phyloP scores from a whole-genome alignment of 768 basidiomycete genomes.

The Tulasnella sp. region DNA sequence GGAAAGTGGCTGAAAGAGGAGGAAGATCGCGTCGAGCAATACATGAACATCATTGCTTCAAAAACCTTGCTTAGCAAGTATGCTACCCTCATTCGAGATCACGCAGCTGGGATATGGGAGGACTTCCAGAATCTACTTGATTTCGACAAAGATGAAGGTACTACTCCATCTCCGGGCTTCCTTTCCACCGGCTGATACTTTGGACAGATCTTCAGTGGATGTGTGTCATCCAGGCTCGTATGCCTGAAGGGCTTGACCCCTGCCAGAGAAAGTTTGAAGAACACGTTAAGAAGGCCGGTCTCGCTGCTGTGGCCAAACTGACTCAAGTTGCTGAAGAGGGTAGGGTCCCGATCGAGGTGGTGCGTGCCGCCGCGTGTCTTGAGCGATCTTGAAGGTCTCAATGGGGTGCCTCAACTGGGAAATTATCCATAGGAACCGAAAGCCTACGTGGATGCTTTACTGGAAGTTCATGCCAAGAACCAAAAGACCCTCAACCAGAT shows the following conservation, averaged over 20 bases:
- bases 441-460: conserved; percentile 86
- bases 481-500: conserved; percentile 80
- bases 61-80: conserved; percentile 61
- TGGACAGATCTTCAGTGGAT: conserved; percentile 77
- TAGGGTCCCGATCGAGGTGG: conserved; percentile 50
- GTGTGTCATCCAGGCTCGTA: conserved; percentile 88
- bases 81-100: conserved; percentile 84
- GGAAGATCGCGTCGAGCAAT: conserved; percentile 90
- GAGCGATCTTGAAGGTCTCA: neutral
- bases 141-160: conserved; percentile 81
- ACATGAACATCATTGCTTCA: conserved; percentile 83
- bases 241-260: conserved; percentile 85
- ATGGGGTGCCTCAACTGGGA: too few relatives aligned
- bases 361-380: conserved; percentile 36
- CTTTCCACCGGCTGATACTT: neutral
- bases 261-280: conserved; percentile 89
- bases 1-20: conserved; percentile 91
- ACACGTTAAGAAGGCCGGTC: conserved; percentile 88
- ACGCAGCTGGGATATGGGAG: conserved; percentile 82
- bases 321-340: conserved; percentile 50
- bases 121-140: conserved; percentile 88
- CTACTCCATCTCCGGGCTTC: conserved; percentile 14
- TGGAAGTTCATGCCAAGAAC: conserved; percentile 91
- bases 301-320: conserved; percentile 72
- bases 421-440: conserved; percentile 63